phyloP scores from a whole-genome alignment of 1,284 basidiomycete genomes.

The Rhizopogon parksii region DNA sequence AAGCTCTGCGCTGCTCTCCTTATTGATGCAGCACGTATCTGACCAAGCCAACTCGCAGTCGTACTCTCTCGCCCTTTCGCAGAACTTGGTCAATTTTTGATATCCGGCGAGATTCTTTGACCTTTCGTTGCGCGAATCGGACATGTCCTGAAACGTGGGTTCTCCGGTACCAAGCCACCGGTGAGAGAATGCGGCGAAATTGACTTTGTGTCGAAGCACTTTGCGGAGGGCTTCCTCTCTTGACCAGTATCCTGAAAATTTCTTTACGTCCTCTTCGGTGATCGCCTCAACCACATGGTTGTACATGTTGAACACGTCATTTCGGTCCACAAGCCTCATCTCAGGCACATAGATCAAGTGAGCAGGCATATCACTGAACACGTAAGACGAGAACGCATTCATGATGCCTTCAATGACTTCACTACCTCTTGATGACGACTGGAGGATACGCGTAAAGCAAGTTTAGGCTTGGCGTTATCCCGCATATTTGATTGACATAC shows the following conservation, averaged over 20 bases:
- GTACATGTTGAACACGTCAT: not conserved
- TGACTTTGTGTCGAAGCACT: slow-evolving; percentile 2
- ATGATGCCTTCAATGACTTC: not conserved
- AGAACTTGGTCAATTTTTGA: not conserved
- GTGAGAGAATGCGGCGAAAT: slow-evolving; percentile 6
- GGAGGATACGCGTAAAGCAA: not conserved
- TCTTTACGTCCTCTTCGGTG: not conserved
- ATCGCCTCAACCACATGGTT: not conserved
- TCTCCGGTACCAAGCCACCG: slow-evolving; percentile 5
- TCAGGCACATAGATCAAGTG: not conserved
- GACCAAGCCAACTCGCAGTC: slow-evolving; percentile 3
- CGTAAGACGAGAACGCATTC: not conserved
- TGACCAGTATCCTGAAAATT: not conserved
- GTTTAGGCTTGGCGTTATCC: not conserved
- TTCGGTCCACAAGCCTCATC: not conserved
- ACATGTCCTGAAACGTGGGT: slow-evolving; percentile 7
- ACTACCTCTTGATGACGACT: not conserved
- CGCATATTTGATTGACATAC: not conserved
- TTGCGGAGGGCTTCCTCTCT: not conserved
- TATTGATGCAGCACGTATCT: slow-evolving; percentile 7
- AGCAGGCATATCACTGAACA: not conserved
- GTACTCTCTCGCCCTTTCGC: not conserved
- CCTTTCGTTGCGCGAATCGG: not conserved
- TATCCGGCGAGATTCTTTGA: not conserved
- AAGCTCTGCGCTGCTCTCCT: slow-evolving; percentile 4